phyloP scores from a whole-genome alignment of 116 monocot genomes.

The Cymodocea nodosa region DNA sequence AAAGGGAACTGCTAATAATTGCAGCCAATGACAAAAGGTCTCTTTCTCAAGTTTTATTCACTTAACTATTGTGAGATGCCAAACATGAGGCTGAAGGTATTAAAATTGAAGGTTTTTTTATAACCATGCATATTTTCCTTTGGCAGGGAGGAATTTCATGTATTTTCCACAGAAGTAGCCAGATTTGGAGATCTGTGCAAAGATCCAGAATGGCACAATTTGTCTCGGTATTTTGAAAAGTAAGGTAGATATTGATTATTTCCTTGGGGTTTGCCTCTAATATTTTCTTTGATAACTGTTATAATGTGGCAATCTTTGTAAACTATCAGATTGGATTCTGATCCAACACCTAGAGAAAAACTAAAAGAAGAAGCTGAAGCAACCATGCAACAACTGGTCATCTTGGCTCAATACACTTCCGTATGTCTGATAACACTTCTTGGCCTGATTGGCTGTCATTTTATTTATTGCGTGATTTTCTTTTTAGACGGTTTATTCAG shows the following conservation, averaged over 20 bases:
- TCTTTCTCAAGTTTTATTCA: neutral
- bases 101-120: neutral
- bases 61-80: neutral
- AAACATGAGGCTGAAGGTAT: neutral
- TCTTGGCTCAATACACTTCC: conserved; percentile 32
- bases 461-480: neutral
- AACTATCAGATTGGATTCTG: conserved; percentile 13
- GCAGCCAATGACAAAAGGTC: conserved; percentile 54
- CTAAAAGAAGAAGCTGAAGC: conserved; percentile 31
- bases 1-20: conserved; percentile 30
- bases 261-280: neutral
- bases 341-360: conserved; percentile 20
- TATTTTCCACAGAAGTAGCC: conserved; percentile 14
- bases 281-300: neutral
- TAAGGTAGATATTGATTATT: conserved; percentile 23
- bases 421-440: conserved; percentile 11
- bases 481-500: neutral
- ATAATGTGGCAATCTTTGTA: neutral
- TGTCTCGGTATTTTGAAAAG: conserved; percentile 50
- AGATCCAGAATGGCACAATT: conserved; percentile 56
- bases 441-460: neutral
- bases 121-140: conserved; percentile 5
- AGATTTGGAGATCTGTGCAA: conserved; percentile 60
- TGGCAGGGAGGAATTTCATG: conserved; percentile 29
- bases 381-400: conserved; percentile 28